These are phyloP conservation scores for Plasmodium malariae DNA, from an alignment of 169 alveolate genomes.

Conservation along the genomic window DNA sequence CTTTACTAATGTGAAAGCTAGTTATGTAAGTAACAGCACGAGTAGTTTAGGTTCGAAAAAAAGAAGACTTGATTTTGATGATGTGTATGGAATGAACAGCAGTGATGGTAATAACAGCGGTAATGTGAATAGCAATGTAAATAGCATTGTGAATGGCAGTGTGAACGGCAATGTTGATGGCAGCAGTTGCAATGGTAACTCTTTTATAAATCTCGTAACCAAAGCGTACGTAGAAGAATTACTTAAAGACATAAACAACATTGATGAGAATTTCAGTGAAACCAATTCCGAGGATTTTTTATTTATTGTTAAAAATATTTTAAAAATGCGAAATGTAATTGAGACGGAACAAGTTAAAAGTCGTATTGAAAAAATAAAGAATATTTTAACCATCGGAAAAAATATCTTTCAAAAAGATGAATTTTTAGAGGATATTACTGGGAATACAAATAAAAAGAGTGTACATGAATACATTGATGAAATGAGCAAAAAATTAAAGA, in stretches of 20 bases:
- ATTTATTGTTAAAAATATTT: slow-evolving; percentile 48
- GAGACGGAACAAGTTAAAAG: slow-evolving; percentile 35
- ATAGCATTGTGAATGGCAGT: neutral
- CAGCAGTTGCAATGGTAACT: slow-evolving; percentile 3
- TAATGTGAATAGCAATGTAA: neutral
- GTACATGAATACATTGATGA: slow-evolving; percentile 46
- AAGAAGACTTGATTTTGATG: slow-evolving; percentile 31
- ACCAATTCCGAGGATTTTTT: slow-evolving; percentile 39
- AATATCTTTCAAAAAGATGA: slow-evolving; percentile 39
- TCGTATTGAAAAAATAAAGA: slow-evolving; percentile 50
- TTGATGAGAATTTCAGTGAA: slow-evolving; percentile 41
- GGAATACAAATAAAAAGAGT: neutral
- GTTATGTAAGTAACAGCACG: slow-evolving; percentile 19
- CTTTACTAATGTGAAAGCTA: neutral
- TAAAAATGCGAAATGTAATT: slow-evolving; percentile 40
- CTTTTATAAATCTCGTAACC: slow-evolving; percentile 26
- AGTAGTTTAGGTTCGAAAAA: neutral
- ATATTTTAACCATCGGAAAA: slow-evolving; percentile 43
- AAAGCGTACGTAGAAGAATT: slow-evolving; percentile 65
- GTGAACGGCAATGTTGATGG: neutral
- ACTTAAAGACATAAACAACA: slow-evolving; percentile 38
- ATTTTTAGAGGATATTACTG: neutral
- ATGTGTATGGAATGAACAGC: slow-evolving; percentile 1
- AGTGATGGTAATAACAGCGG: neutral
- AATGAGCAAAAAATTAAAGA: slow-evolving; percentile 47